These are phyloP conservation scores for Vicia villosa DNA, from an alignment of 306 rosid species.

Conservation along the genomic window DNA sequence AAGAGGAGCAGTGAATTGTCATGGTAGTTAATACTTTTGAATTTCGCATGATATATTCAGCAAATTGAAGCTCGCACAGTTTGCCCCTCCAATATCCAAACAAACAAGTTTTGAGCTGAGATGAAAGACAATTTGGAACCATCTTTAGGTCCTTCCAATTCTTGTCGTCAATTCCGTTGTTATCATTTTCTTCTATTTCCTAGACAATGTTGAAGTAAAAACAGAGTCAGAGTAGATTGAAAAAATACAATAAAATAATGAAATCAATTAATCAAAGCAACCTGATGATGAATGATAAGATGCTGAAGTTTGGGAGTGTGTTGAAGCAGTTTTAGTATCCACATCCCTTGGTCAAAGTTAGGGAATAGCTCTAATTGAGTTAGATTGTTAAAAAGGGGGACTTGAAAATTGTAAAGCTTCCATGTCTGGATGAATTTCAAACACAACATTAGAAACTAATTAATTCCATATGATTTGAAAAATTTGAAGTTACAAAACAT, in stretches of 20 bases:
- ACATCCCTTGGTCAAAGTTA: not conserved
- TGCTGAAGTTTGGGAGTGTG: not conserved
- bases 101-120: not conserved
- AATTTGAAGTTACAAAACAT: no score
- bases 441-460: not conserved
- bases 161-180: not conserved
- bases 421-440: not conserved
- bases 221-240: not conserved
- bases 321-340: not conserved
- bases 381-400: not conserved
- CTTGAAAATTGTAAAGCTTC: not conserved
- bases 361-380: not conserved
- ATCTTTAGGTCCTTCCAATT: not conserved
- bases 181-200: not conserved
- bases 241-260: not conserved
- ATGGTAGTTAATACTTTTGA: not conserved
- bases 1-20: not conserved
- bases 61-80: not conserved
- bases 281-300: conserved; percentile 2
- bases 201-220: not conserved
- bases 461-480: no score
- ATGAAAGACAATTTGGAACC: not conserved
- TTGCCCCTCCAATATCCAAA: not conserved
- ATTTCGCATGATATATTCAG: not conserved
- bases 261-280: not conserved